Conservation (phyloP, 2,329 filamentous ascomycete species). For the Rhynchosporium secalis region DNA sequence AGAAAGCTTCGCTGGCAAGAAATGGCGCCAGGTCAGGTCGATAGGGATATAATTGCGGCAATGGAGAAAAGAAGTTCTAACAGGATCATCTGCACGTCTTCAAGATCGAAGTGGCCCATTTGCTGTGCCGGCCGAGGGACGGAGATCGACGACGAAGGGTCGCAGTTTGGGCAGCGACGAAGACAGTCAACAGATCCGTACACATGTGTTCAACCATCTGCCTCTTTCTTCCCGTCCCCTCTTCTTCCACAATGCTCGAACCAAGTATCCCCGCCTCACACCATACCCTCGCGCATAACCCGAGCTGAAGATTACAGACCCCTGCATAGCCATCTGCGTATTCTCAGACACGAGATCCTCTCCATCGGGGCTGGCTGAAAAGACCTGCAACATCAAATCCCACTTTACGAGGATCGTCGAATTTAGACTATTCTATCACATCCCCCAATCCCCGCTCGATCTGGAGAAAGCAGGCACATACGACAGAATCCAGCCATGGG, state of each 20-base stretch:
- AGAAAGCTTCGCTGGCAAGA: not conserved
- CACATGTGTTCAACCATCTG: not conserved
- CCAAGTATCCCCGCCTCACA: not conserved
- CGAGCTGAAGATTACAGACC: slow-evolving; percentile 12
- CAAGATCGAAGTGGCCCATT: slow-evolving; percentile 2
- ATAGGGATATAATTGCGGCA: not conserved
- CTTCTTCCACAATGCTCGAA: not conserved
- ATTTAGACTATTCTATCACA: not conserved
- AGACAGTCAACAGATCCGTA: not conserved
- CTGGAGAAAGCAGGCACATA: slow-evolving; percentile 8
- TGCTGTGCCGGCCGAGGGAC: not conserved
- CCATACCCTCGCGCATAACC: slow-evolving; percentile 5
- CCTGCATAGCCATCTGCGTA: not conserved
- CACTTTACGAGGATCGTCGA: not conserved
- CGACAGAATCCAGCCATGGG: slow-evolving; percentile 16
- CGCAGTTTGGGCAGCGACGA: not conserved
- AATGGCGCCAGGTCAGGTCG: not conserved
- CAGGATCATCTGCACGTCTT: not conserved
- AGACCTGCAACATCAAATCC: not conserved
- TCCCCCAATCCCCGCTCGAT: not conserved
- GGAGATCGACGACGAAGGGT: not conserved
- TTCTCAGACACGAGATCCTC: not conserved
- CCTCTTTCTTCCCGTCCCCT: not conserved
- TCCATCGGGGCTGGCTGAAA: not conserved
- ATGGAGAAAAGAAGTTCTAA: not conserved